Conservation (phyloP, 352 stramenopile species). For the Pythium phragmiticola region DNA sequence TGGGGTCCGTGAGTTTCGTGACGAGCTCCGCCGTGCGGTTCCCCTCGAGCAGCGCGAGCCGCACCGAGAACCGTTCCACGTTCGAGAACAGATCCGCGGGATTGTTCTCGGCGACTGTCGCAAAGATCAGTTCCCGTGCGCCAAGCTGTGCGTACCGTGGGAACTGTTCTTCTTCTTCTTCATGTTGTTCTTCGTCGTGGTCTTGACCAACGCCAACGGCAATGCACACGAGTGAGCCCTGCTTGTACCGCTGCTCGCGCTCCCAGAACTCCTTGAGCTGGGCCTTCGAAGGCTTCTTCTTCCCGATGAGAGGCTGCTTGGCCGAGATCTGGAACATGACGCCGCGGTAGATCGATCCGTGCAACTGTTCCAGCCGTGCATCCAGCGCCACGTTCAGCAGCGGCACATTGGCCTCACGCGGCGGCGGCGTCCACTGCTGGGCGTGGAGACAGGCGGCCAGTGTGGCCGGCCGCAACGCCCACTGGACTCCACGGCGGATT, state of each 20-base stretch:
- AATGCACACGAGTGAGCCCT: constrained; percentile 29
- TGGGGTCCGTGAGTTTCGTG: constrained; percentile 1
- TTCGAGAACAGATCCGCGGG: constrained; percentile 27
- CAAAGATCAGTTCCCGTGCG: constrained; percentile 26
- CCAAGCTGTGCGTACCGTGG: constrained; percentile 27
- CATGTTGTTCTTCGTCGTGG: background rate
- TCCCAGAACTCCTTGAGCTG: constrained; percentile 24
- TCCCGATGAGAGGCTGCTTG: constrained; percentile 6
- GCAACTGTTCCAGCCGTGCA: constrained; percentile 15
- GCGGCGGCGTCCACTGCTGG: constrained; percentile 15
- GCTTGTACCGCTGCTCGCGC: constrained; percentile 21
- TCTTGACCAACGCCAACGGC: constrained; percentile 10
- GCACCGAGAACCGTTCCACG: constrained; percentile 29
- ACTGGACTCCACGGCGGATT: constrained; percentile 29
- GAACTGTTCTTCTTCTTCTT: constrained; percentile 20
- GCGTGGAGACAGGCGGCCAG: constrained; percentile 2
- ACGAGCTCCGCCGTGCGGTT: constrained; percentile 9
- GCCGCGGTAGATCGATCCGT: constrained; percentile 27
- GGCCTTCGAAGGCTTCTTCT: constrained; percentile 5
- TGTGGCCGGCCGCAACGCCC: constrained; percentile 15
- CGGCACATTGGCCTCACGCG: constrained; percentile 24
- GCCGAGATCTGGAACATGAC: constrained; percentile 26
- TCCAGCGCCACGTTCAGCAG: constrained; percentile 20
- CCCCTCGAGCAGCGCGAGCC: constrained; percentile 12
- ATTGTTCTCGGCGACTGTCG: constrained; percentile 25